Conservation (phyloP, 192 early-diverging fungal species). For the Fimicolochytrium jonesii region DNA sequence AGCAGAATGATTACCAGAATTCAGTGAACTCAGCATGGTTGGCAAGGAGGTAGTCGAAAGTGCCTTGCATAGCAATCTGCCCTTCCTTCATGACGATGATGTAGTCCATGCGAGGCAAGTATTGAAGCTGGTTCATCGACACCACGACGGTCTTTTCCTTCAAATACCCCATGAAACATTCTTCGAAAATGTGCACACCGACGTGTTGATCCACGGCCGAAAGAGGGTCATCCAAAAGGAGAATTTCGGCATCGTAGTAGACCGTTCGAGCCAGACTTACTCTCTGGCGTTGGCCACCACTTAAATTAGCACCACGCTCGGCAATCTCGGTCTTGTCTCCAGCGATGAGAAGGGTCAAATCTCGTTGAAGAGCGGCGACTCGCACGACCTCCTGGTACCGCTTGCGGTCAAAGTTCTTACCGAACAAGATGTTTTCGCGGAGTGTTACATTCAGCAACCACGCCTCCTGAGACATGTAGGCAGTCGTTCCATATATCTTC, state of each 20-base stretch:
- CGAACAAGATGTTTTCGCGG: slow-evolving; percentile 80
- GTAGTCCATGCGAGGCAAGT: slow-evolving; percentile 52
- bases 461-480: slow-evolving; percentile 63
- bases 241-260: slow-evolving; percentile 73
- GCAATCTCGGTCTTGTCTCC: slow-evolving; percentile 60
- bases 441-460: slow-evolving; percentile 70
- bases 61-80: slow-evolving; percentile 49
- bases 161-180: slow-evolving; percentile 43
- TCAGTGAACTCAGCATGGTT: slow-evolving; percentile 17
- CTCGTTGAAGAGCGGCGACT: slow-evolving; percentile 57
- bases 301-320: slow-evolving; percentile 58
- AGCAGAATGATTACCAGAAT: no score
- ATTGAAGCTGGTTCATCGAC: slow-evolving; percentile 70
- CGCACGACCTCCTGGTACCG: slow-evolving; percentile 58
- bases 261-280: slow-evolving; percentile 74
- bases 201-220: slow-evolving; percentile 65
- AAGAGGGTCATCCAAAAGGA: slow-evolving; percentile 79
- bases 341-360: slow-evolving; percentile 58
- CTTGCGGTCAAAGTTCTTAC: slow-evolving; percentile 50
- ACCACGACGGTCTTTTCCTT: slow-evolving; percentile 57
- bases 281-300: slow-evolving; percentile 68
- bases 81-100: slow-evolving; percentile 60
- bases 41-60: slow-evolving; percentile 46
- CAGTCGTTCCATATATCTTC: slow-evolving; percentile 51
- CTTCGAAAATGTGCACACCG: slow-evolving; percentile 59